phyloP scores from a whole-genome alignment of 2,329 filamentous ascomycete genomes.

The Exophiala phaeomuriformis region DNA sequence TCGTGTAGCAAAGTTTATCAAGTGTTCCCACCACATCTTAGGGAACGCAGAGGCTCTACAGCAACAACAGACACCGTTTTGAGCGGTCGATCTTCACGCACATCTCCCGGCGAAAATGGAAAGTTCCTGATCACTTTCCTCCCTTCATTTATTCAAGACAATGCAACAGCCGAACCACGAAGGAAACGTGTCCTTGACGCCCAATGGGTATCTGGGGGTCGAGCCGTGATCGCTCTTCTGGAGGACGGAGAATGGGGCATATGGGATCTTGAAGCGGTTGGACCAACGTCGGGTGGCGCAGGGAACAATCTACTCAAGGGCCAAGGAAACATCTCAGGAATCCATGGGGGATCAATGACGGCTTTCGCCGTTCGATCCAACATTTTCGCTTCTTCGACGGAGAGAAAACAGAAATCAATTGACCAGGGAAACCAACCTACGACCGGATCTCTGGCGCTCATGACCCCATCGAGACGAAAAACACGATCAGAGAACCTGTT shows the following conservation, averaged over 20 bases:
- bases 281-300: conserved; percentile 31
- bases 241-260: conserved; percentile 45
- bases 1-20: conserved; percentile 54
- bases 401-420: conserved; percentile 16
- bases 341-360: conserved; percentile 37
- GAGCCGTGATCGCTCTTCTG: conserved; percentile 40
- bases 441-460: conserved; percentile 34
- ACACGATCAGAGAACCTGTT: conserved; percentile 39
- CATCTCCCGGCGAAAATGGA: conserved; percentile 31
- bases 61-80: conserved; percentile 30
- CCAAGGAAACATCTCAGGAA: conserved; percentile 35
- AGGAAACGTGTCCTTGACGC: conserved; percentile 42
- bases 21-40: conserved; percentile 38
- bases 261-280: conserved; percentile 43
- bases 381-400: conserved; percentile 4
- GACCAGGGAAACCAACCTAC: conserved; percentile 6
- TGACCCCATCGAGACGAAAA: conserved; percentile 44
- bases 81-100: conserved; percentile 13
- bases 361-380: conserved; percentile 33
- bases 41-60: conserved; percentile 30
- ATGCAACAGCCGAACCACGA: conserved; percentile 26
- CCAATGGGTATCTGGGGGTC: conserved; percentile 41
- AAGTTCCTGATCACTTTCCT: conserved; percentile 40
- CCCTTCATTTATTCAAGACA: conserved; percentile 35
- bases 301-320: conserved; percentile 35